Percentiles rank a stretch among this genome's conserved stretches.
These are phyloP conservation scores for Hypoxylon intermedium DNA, from an alignment of 495 filamentous ascomycete species.

Conservation along the genomic window DNA sequence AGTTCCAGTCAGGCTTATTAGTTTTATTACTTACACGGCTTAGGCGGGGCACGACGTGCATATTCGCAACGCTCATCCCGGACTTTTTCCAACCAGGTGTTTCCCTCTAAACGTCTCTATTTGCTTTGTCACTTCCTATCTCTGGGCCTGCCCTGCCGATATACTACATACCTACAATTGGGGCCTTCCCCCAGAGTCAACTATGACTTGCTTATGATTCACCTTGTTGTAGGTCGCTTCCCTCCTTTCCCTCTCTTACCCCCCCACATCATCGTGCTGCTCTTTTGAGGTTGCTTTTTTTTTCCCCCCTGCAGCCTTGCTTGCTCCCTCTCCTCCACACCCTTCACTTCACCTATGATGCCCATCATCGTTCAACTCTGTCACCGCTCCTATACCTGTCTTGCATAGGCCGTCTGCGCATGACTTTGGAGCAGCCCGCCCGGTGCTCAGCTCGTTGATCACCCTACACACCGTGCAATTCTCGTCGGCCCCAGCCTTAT, in stretches of 20 bases:
- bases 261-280: constrained; percentile 8
- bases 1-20: constrained; percentile 21
- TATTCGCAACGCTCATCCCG: constrained; percentile 24
- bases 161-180: constrained; percentile 24
- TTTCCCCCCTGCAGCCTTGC: neutral
- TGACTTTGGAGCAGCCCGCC: constrained; percentile 18
- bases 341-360: constrained; percentile 18
- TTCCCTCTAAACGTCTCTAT: constrained; percentile 23
- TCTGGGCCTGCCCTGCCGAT: constrained; percentile 1
- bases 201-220: constrained; percentile 40
- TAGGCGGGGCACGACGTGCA: constrained; percentile 30
- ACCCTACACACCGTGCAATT: constrained; percentile 10
- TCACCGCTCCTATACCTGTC: constrained; percentile 14
- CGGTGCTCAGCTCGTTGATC: constrained; percentile 1
- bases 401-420: constrained; percentile 20
- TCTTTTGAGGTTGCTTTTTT: constrained; percentile 12
- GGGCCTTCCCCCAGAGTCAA: constrained; percentile 21
- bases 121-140: constrained; percentile 2
- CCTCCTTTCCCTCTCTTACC: constrained; percentile 15
- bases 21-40: constrained; percentile 13
- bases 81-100: constrained; percentile 25
- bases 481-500: constrained; percentile 13
- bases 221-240: constrained; percentile 28
- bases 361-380: constrained; percentile 5
- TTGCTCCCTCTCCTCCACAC: neutral